Evolutionary conservation across 2,329 filamentous ascomycete genomes (phyloP), one percentile per base, ranked within the genome.

Genomic region (Dactylonectria estremocensis): DNA sequence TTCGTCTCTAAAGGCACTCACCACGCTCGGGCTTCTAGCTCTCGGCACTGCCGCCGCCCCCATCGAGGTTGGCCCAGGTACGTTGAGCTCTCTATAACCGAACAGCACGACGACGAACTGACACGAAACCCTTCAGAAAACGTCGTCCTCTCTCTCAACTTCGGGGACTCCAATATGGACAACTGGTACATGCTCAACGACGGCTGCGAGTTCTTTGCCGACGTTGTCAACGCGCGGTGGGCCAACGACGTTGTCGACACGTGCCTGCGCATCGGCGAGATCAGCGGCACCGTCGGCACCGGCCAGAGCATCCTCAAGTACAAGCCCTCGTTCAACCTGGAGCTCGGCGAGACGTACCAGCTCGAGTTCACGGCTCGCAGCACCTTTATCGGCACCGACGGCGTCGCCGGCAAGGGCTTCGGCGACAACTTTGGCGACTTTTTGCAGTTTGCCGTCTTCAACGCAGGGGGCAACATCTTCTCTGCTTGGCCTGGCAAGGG

Each of bases 341-440:
- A 64, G 16, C n/a, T 20, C 1, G 61, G 61, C 6, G 31, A 35
- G 40, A 58, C 28, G n/a, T 64, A 64, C 53, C 52, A 64, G n/a
- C 20, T 64, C 37, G 28, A 53, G 11, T 52, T 57, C 9, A 58
- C 43, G 16, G 53, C 53, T 7, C 43, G 53, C 7, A 64, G 53
- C 33, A 56, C 20, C 53, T 24, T 50, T 6, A 43, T 52, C 13
- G 46, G 33, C 24, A 10, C 20, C 8, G 3, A 4, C 9, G 61
- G 53, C 11, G 7, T 35, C 2, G 35, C 45, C 35, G 48, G n/a
- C 3, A 48, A 35, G 2, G 58, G 35, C 11, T 20, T 56, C 3
- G 61, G 61, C 13, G 37, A 43, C 7, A 54, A 64, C 35, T 64
- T 64, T 22, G 45, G 45, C 2, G 28, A 46, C 18, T 52, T 8